Base-by-base conservation (phyloP, 768 basidiomycete species). In the Rossbeevera mucosa region DNA sequence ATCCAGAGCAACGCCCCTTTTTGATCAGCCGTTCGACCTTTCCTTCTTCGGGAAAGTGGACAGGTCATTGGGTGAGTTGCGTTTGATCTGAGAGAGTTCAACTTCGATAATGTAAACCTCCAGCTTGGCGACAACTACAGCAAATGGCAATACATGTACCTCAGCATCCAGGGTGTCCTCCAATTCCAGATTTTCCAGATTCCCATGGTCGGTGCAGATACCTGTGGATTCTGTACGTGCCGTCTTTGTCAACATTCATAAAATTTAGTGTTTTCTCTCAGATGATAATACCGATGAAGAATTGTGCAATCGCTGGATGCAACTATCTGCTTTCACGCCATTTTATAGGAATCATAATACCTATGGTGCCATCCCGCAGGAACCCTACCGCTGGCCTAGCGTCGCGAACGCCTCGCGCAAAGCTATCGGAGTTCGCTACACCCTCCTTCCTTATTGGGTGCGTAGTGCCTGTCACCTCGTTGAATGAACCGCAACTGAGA, bases 241-340 rank as follows among this genome's bases (percentile, higher is more conserved):
- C 42, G 6, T n/a, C 36, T 30, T 5, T 13, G 3, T 12, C 2
- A 43, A 5, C 7, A 30, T 9, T 11, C 25, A 5, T 7, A 20
- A 4, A n/a, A 24, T 21, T 6, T 21, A 47, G 29, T 44, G 53
- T 43, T 41, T 36, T 12, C 25, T 3, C n/a, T 16, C 42, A 61
- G 57, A 33, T 55, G 79, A 76, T 1, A 88, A 88, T 64, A 82
- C 82, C 4, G 79, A 87, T 59, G 88, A 90, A 65, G 87, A 89
- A 62, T 75, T 91, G 11, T 86, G 86, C 66, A 83, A 82, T 57
- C 78, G 89, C n/a, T 91, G 88, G 88, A 88, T 88, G 86, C 81
- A 83, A 66, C 75, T 89, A 14, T 77, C 84, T 7, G 88, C 87
- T 1, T 89, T 90, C 64, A 76, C 77, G 38, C 88, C 87, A 6